Conservation (phyloP, 192 early-diverging fungal genomes). For the Neocallimastix lanati region DNA sequence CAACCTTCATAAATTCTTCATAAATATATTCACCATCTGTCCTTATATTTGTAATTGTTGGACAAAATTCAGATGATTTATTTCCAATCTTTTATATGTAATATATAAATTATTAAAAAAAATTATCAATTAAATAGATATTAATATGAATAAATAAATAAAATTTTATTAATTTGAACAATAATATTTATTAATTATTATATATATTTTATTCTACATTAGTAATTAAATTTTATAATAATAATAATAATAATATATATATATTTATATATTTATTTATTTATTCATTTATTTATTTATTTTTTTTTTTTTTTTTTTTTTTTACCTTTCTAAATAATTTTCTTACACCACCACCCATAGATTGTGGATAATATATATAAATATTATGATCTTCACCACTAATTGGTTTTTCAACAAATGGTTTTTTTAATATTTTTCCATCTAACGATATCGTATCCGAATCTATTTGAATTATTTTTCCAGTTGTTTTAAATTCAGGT, state of each 20-base stretch:
- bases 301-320: no score
- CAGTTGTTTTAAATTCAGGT: background rate
- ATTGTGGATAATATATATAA: slow-evolving; percentile 73
- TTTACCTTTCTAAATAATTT: slow-evolving; percentile 60
- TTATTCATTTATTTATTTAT: no score
- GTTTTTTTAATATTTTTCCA: slow-evolving; percentile 53
- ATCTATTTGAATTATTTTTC: slow-evolving; percentile 20
- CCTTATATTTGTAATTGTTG: slow-evolving; percentile 44
- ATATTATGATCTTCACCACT: slow-evolving; percentile 94
- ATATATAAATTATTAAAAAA: no score
- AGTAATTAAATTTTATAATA: no score
- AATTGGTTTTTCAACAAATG: slow-evolving; percentile 97
- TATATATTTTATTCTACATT: no score
- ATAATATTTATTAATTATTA: no score
- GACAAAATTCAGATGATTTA: slow-evolving; percentile 76
- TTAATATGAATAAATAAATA: no score
- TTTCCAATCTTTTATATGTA: slow-evolving; percentile 67
- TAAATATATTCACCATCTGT: slow-evolving; percentile 64
- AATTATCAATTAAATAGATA: background rate
- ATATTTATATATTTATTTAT: no score
- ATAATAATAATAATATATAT: no score
- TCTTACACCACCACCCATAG: slow-evolving; percentile 65
- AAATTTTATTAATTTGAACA: no score
- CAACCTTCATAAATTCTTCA: slow-evolving; percentile 84
- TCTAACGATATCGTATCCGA: slow-evolving; percentile 54